Base-by-base conservation (phyloP, 768 basidiomycete species). In the Steccherinum ochraceum region DNA sequence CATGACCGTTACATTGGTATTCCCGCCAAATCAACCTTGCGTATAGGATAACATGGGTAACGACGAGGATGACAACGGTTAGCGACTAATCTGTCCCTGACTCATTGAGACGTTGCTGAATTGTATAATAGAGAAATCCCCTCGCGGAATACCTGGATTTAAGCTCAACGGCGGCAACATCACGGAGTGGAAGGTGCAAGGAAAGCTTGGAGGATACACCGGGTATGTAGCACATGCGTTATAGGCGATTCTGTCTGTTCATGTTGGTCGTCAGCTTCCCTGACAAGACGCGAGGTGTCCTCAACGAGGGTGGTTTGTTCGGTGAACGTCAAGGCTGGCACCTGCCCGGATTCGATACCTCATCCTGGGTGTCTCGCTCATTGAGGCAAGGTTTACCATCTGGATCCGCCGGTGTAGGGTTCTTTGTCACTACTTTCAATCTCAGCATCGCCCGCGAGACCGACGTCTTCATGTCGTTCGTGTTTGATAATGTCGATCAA, bases 71-170 rank as follows among this genome's bases (percentile, higher is more conserved):
- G 45, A 66, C 19, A 72, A 71, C 56, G 56, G 81, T 80, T 35
- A n/a, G 23, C 40, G 18, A 39, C n/a, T 13, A 27, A 10, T 43
- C 18, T 19, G n/a, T 43, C 18, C 21, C 23, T 24, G 2, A 16
- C n/a, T n/a, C 18, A 16, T 40, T 24, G 21, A 23, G 41, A 4
- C 26, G 21, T 47, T 25, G 40, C 11, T 52, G 19, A 50, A 3
- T 21, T 35, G 23, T 12, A 25, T 18, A 45, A 5, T 52, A 66
- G 24, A 88, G 11, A 89, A 86, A 62, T 81, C 84, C 11, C 85
- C 89, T 23, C 81, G 89, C 18, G 90, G 89, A 2, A 74, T 93
- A 27, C 78, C 86, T 7, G 88, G 89, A 10, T 91, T 89, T 69
- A 62, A 74, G 58, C 74, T 92, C n/a, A 73, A 80, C 50, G 65